Percentiles rank a stretch among this genome's conserved stretches.
Conservation (phyloP, 768 basidiomycete genomes). For the Chalciporus pseudorubinellus region DNA sequence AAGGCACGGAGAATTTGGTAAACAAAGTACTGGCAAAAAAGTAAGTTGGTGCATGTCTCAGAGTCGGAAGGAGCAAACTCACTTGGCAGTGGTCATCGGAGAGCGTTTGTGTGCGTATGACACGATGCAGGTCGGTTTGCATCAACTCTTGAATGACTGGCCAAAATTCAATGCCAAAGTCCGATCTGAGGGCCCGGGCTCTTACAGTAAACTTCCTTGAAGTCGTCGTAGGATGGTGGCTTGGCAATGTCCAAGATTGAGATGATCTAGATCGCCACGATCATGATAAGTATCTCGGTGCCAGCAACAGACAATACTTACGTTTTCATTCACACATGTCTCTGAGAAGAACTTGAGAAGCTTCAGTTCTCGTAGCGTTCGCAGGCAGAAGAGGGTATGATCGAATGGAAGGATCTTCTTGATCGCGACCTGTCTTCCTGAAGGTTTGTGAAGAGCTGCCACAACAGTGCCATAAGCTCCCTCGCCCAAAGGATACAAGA, state of each 20-base stretch:
- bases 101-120: conserved; percentile 85
- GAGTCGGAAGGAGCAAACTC: conserved; percentile 10
- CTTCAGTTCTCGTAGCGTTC: conserved; percentile 90
- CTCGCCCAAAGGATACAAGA: conserved; percentile 75
- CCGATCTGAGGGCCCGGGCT: neutral
- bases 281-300: conserved; percentile 1
- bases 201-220: conserved; percentile 86
- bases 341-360: conserved; percentile 83
- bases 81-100: conserved; percentile 90
- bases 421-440: conserved; percentile 85
- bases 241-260: conserved; percentile 90
- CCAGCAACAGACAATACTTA: conserved; percentile 28
- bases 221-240: conserved; percentile 67
- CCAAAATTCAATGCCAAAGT: conserved; percentile 4
- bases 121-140: conserved; percentile 89
- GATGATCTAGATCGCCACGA: conserved; percentile 60
- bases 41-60: neutral
- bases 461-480: conserved; percentile 91
- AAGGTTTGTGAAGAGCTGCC: conserved; percentile 81
- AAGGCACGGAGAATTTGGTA: conserved; percentile 85
- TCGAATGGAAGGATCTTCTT: conserved; percentile 96
- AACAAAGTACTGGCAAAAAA: conserved; percentile 60
- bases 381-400: conserved; percentile 86
- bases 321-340: conserved; percentile 78
- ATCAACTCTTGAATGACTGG: conserved; percentile 83